Evolutionary conservation across 441 rosid species (phyloP).

Genomic region (Croton setiger): DNA sequence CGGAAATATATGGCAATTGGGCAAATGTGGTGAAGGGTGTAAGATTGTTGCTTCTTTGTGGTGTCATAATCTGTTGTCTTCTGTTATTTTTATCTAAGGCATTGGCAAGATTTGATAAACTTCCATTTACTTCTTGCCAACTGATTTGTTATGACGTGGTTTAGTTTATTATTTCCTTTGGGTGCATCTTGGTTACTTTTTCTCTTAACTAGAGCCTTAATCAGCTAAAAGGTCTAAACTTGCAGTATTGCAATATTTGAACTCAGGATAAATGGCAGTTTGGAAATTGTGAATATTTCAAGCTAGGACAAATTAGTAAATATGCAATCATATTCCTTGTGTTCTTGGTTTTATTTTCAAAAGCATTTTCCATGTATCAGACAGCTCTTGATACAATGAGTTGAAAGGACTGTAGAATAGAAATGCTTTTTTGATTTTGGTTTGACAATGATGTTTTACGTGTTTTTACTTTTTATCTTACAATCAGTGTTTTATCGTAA

Average conservation of each 20-base stretch:
- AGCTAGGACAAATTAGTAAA: neutral
- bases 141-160: neutral
- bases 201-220: neutral
- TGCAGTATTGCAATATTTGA: neutral
- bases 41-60: conserved; percentile 34
- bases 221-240: neutral
- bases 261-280: neutral
- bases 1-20: conserved; percentile 30
- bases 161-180: neutral
- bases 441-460: neutral
- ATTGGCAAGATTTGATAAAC: conserved; percentile 4
- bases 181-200: neutral
- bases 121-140: neutral
- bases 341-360: neutral
- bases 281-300: neutral
- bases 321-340: neutral
- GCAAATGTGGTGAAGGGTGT: conserved; percentile 56
- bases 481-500: neutral
- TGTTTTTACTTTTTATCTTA: neutral
- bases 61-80: conserved; percentile 24
- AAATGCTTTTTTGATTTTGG: neutral
- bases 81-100: conserved; percentile 7
- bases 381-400: neutral
- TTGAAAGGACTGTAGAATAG: neutral
- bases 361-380: neutral